Conservation (phyloP, 805 yeast genomes). For the Saturnispora quitensis region DNA sequence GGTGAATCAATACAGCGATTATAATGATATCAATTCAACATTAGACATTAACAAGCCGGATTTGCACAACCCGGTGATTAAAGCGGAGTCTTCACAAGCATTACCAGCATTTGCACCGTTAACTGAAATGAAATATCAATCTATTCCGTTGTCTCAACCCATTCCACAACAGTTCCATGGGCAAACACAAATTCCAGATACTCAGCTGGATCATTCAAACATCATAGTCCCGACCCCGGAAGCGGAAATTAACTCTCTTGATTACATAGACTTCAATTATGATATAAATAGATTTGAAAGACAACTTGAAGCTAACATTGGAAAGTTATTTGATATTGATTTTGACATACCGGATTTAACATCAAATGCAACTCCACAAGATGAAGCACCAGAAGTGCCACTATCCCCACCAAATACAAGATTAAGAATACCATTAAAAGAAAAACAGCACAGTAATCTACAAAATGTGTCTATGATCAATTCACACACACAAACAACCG, state of each 20-base stretch:
- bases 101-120: not conserved
- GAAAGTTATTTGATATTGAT: not conserved
- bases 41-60: not conserved
- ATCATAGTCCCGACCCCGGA: not conserved
- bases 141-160: not conserved
- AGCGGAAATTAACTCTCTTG: not conserved
- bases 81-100: not conserved
- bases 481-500: conserved; percentile 3
- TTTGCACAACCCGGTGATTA: not conserved
- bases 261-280: not conserved
- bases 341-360: conserved; percentile 1
- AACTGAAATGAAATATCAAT: not conserved
- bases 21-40: not conserved
- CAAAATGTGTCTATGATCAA: not conserved
- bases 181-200: not conserved
- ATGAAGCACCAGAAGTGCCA: not conserved
- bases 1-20: not conserved
- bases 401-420: not conserved
- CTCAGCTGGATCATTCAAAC: not conserved
- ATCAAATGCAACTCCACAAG: not conserved
- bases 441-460: not conserved
- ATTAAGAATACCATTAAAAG: not conserved
- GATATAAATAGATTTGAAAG: conserved; percentile 5
- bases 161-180: not conserved
- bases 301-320: conserved; percentile 7